A percentile compares a stretch with the other conserved stretches of the same genome.
Conservation (phyloP, 164 flowering plant genomes). For the Tinospora cordifolia region DNA sequence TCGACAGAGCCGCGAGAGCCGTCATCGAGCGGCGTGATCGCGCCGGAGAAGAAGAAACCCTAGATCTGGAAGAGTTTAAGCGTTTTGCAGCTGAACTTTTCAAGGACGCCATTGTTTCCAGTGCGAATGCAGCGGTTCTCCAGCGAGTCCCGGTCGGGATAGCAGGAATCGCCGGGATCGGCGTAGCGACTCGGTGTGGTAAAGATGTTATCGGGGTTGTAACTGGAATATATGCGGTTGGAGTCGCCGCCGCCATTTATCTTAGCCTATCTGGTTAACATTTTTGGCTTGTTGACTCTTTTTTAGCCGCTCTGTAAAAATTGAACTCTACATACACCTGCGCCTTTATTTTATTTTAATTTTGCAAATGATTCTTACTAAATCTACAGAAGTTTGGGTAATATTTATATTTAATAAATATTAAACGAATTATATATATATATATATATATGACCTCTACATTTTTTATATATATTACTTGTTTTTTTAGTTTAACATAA, state of each 20-base stretch:
- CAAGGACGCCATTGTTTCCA: constrained; percentile 35
- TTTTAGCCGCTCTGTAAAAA: no score
- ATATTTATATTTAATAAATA: no score
- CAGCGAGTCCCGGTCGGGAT: constrained; percentile 45
- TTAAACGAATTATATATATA: no score
- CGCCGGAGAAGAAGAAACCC: constrained; percentile 13
- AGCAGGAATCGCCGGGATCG: constrained; percentile 61
- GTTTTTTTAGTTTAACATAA: no score
- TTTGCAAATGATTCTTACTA: no score
- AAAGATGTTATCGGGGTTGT: constrained; percentile 40
- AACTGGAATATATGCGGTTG: constrained; percentile 62
- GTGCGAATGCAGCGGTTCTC: constrained; percentile 34
- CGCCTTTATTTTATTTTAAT: no score
- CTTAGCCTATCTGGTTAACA: constrained; percentile 26
- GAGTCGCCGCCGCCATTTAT: constrained; percentile 48
- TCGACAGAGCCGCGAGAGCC: constrained; percentile 44
- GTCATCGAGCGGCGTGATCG: constrained; percentile 7
- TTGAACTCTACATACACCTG: no score
- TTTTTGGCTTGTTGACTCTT: no score
- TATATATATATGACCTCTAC: no score
- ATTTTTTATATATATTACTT: no score
- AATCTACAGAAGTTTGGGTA: no score
- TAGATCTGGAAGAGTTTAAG: constrained; percentile 38
- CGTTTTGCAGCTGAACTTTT: constrained; percentile 50
- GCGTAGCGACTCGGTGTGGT: constrained; percentile 37